phyloP scores from a whole-genome alignment of 2,329 filamentous ascomycete genomes.

The Talaromyces verruculosus region DNA sequence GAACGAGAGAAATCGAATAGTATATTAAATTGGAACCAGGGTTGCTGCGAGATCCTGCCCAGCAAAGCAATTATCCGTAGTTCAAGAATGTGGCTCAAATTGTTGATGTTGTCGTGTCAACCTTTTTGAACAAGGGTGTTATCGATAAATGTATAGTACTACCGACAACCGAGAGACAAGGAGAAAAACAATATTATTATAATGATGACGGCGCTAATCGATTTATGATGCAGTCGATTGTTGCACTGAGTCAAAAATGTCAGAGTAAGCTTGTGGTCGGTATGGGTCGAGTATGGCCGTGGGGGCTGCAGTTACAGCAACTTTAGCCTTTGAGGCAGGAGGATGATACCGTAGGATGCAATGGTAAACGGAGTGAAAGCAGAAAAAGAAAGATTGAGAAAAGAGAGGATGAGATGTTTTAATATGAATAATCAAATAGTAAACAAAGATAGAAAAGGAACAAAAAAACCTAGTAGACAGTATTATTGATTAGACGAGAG shows the following conservation, averaged over 20 bases:
- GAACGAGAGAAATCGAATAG: conserved; percentile 3
- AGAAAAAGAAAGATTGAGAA: conserved; percentile 2
- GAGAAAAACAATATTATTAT: not conserved
- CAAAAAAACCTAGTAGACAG: conserved; percentile 23
- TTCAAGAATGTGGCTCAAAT: conserved; percentile 36
- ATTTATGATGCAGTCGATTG: conserved; percentile 18
- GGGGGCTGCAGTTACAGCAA: conserved; percentile 18
- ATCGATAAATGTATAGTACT: conserved; percentile 24
- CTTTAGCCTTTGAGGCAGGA: conserved; percentile 17
- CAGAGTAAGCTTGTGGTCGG: not conserved
- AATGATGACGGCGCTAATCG: conserved; percentile 22
- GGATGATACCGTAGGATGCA: conserved; percentile 22
- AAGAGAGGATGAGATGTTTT: conserved; percentile 1
- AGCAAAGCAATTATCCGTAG: conserved; percentile 29
- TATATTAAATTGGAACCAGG: conserved; percentile 13
- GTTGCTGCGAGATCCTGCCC: conserved; percentile 29
- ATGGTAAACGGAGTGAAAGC: conserved; percentile 21
- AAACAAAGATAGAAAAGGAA: conserved; percentile 23
- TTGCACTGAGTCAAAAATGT: conserved; percentile 13
- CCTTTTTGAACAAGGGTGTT: conserved; percentile 24
- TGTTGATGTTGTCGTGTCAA: conserved; percentile 40
- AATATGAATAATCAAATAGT: conserved; percentile 1
- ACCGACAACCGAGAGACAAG: not conserved
- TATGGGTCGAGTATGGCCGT: conserved; percentile 10
- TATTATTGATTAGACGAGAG: conserved; percentile 15